These are phyloP conservation scores for Metschnikowia dekortorum DNA, from an alignment of 805 yeast genomes.

Conservation along the genomic window DNA sequence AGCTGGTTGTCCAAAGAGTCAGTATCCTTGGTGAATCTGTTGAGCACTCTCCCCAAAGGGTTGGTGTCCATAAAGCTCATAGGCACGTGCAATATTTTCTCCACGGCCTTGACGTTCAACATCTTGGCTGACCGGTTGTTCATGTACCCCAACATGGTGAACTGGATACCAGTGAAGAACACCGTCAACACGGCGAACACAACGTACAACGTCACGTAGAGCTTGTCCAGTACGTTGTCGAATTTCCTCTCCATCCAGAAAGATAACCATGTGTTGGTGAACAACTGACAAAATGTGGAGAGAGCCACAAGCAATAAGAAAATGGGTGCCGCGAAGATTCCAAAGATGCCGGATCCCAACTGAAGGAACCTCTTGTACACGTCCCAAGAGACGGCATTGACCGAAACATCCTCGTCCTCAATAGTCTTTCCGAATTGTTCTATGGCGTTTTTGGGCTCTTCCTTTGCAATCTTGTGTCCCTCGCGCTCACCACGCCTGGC, in stretches of 20 bases:
- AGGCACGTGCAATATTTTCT: conserved; percentile 37
- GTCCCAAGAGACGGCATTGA: conserved; percentile 37
- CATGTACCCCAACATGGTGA: conserved; percentile 40
- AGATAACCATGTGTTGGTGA: conserved; percentile 44
- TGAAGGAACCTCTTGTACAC: conserved; percentile 35
- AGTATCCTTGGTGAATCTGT: conserved; percentile 43
- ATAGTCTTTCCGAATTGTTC: conserved; percentile 25
- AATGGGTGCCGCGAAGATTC: conserved; percentile 29
- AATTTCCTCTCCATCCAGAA: conserved; percentile 38
- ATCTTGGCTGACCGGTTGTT: conserved; percentile 34
- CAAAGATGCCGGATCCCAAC: conserved; percentile 37
- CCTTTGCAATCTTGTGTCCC: conserved; percentile 4
- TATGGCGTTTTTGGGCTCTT: neutral
- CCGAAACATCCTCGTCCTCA: conserved; percentile 34
- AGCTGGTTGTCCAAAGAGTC: conserved; percentile 44
- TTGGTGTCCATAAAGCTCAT: conserved; percentile 41
- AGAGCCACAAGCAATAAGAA: conserved; percentile 29
- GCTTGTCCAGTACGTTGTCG: conserved; percentile 21
- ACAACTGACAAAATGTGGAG: conserved; percentile 38
- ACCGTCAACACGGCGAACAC: conserved; percentile 35
- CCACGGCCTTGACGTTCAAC: conserved; percentile 36
- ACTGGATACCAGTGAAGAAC: conserved; percentile 35
- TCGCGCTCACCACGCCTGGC: neutral
- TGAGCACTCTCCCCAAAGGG: conserved; percentile 42
- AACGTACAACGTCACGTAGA: conserved; percentile 35